Base-by-base conservation (phyloP, 805 yeast species). In the Suhomyces kilbournensis region DNA sequence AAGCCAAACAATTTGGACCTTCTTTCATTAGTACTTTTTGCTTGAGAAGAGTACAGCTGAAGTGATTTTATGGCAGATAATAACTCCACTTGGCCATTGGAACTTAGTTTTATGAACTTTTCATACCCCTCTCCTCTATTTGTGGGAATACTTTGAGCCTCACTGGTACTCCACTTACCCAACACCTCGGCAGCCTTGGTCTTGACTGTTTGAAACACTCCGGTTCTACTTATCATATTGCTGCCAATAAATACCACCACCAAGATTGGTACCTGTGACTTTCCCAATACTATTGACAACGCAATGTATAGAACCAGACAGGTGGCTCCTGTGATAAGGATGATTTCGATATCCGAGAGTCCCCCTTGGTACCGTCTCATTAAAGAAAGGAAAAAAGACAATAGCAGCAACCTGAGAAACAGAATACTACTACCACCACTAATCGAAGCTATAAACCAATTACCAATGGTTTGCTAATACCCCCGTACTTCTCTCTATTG, bases 51-150 rank as follows among this genome's bases (percentile, higher is more conserved):
- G 56, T 84, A 84, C 7, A 68, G 61, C 35, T 76, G 68, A n/a
- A 84, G 64, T 10, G 83, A 77, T n/a, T 63, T 62, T 7, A 83
- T 61, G 0, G 87, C 77, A 2, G 72, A 58, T 2, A 74, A 46
- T n/a, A 74, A 53, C 57, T 74, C 78, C 12, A 60, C 32, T 44
- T 65, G 59, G 7, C 65, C 59, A 15, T 55, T 38, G 19, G 61
- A 63, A 12, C 61, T 46, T 46, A 72, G 57, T 1, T 54, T 49
- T 8, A 48, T 26, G 45, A 59, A 61, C 26, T 35, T 39, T 32
- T 32, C 50, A 46, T 55, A 51, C 14, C 52, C 57, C 20, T 19
- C 26, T 4, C 48, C 49, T 7, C 38, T 19, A 12, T 30, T 17
- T 4, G 35, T 3, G 6, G 46, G 50, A 28, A 20, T 17, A 6